Base-by-base conservation (phyloP, 352 stramenopile species). In the Phytopythium ostracodes region DNA sequence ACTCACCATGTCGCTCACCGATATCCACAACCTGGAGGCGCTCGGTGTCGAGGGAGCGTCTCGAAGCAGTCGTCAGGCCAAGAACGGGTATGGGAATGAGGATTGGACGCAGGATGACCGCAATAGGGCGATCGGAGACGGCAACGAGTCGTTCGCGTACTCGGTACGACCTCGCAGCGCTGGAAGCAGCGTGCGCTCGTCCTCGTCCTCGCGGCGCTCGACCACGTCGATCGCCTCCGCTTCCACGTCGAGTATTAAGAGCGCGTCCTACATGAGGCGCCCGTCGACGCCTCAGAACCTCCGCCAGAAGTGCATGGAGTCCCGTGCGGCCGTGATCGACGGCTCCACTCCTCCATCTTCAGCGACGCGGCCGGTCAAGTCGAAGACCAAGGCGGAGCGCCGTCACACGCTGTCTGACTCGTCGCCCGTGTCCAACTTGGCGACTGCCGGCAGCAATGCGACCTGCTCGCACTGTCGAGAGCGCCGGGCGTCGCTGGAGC, bases 281-380 rank as follows among this genome's bases (percentile, higher is more conserved):
- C 76, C 79, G 20, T 71, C 79, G 35, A 89, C 76, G 5, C 70
- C 79, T 6, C 79, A 89, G 61, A 74, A 82, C 33, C 77, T 91
- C 20, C 72, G 81, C 5, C 81, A 87, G 44, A 88, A 91, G 49
- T 91, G 81, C 24, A 61, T 89, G 35, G 79, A 91, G 66, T 86
- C 74, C 12, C 68, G 81, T 36, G 58, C 77, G 18, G 67, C 66
- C 33, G 54, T 57, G 20, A 50, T 65, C 53, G 55, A 63, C n/a
- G 56, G 75, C 12, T 42, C 59, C 1, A 60, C 68, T 18, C 6
- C 52, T 12, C 38, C 55, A 36, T 43, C 70, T 29, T 47, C 52
- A 0, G 49, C 61, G 11, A 64, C 35, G 56, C 47, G 12, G 20
- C 61, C 15, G 40, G 29, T 15, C 47, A 62, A 49, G 55, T 20